phyloP scores from a whole-genome alignment of 2,329 filamentous ascomycete species.

The Pseudocercospora fuligena region DNA sequence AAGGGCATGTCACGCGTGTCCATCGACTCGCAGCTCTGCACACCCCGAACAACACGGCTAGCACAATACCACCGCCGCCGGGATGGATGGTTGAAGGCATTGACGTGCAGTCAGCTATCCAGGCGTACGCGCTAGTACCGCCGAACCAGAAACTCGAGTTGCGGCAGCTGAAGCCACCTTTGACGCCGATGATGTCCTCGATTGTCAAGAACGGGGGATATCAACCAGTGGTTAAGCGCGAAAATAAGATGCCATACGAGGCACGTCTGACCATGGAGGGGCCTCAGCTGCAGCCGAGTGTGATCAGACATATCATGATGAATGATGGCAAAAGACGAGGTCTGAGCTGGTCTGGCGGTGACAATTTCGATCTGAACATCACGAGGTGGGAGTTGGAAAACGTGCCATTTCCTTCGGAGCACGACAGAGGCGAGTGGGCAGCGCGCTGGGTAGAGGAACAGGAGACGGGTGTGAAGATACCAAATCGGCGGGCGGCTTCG shows the following conservation, averaged over 20 bases:
- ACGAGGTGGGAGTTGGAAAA: conserved; percentile 34
- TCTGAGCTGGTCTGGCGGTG: conserved; percentile 38
- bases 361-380: conserved; percentile 32
- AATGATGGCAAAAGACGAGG: conserved; percentile 31
- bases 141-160: conserved; percentile 45
- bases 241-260: conserved; percentile 39
- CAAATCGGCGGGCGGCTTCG: background rate
- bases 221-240: conserved; percentile 32
- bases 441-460: conserved; percentile 10
- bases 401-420: background rate
- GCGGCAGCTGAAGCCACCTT: conserved; percentile 42
- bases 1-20: conserved; percentile 58
- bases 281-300: conserved; percentile 34
- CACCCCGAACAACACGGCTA: conserved; percentile 48
- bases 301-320: conserved; percentile 35
- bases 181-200: conserved; percentile 37
- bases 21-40: conserved; percentile 53
- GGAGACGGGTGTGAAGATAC: conserved; percentile 5
- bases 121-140: conserved; percentile 58
- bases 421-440: conserved; percentile 14
- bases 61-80: conserved; percentile 49
- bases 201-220: conserved; percentile 46
- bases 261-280: conserved; percentile 42
- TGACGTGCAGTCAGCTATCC: conserved; percentile 48
- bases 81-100: conserved; percentile 53